phyloP scores from a whole-genome alignment of 129 eudicot species.

The Flaveria robusta region DNA sequence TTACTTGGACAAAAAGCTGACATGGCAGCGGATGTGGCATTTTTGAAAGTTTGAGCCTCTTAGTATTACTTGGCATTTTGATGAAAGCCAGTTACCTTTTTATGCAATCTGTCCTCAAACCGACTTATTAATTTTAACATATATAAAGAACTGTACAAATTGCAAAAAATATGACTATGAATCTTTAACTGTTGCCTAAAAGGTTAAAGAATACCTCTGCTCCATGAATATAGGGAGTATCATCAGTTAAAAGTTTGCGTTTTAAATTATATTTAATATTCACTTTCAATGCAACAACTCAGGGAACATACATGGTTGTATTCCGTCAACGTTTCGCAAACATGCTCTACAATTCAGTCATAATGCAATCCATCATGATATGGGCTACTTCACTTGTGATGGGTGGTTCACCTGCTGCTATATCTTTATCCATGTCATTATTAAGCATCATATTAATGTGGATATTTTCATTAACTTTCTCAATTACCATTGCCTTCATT shows the following conservation, averaged over 20 bases:
- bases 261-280: neutral
- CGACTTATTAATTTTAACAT: neutral
- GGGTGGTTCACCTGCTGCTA: constrained; percentile 72
- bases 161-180: neutral
- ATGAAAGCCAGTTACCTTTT: neutral
- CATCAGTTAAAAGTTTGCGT: neutral
- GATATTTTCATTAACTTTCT: constrained; percentile 63
- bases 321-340: constrained; percentile 70
- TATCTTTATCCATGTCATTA: constrained; percentile 64
- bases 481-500: constrained; percentile 56
- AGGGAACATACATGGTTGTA: constrained; percentile 87
- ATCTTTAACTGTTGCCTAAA: constrained; percentile 4
- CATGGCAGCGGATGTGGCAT: too few species aligned
- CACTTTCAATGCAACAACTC: constrained; percentile 26
- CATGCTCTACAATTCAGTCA: constrained; percentile 77
- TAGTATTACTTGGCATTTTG: too few species aligned
- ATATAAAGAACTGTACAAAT: neutral
- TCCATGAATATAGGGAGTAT: neutral
- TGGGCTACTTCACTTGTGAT: constrained; percentile 68
- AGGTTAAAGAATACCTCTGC: constrained; percentile 1
- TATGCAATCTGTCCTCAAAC: neutral
- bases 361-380: constrained; percentile 72
- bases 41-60: too few species aligned
- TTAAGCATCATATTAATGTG: constrained; percentile 77
- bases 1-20: too few species aligned